Evolutionary conservation across 2,329 filamentous ascomycete genomes (phyloP), one percentile per base, ranked within the genome.

Genomic region (Aureobasidium namibiae): DNA sequence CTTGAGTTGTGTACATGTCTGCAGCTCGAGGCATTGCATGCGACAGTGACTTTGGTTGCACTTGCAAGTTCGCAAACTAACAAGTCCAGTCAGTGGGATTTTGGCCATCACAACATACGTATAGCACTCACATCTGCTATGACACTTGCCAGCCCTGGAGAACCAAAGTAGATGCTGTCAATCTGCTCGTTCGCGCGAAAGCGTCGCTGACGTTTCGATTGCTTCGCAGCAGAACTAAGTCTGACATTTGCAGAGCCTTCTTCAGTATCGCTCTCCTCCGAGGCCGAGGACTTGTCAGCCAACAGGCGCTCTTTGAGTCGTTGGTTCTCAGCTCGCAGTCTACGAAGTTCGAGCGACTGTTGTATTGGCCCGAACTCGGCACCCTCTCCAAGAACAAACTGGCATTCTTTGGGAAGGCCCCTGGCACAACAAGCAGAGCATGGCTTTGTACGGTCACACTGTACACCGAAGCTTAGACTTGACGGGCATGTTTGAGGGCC

Each of bases 361-460:
- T 76, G 72, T 24, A 77, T 77, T 4, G 76, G 74, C 53, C 70
- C 71, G 65, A 76, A 78, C 53, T 78, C 74, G 38, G 73, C 73
- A 26, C 74, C 75, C 61, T 78, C 76, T 7, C 73, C 73, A 9
- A 76, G 67, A 29, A 72, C 65, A 61, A 78, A 79, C 46, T 76
- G 71, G 61, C 76, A 79, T 56, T 78, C 74, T 61, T 74, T 76
- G 3, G 76, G 76, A 44, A 72, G 70, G 13, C 76, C 76, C 59
- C 76, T 71, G 48, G 75, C 75, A 64, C 76, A 78, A 62, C 76
- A 79, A 42, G 76, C 75, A 23, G 74, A 75, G 65, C 76, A 79
- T 46, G 76, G 76, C 63, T 77, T 77, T 41, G 74, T 78, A 56
- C 76, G 74, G 69, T 78, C 76, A 63, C 76, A 79, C 75, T 77